Percentiles rank a stretch among this genome's conserved stretches.
Conservation (phyloP, 2,329 filamentous ascomycete genomes). For the Cryphonectria carpinicola region DNA sequence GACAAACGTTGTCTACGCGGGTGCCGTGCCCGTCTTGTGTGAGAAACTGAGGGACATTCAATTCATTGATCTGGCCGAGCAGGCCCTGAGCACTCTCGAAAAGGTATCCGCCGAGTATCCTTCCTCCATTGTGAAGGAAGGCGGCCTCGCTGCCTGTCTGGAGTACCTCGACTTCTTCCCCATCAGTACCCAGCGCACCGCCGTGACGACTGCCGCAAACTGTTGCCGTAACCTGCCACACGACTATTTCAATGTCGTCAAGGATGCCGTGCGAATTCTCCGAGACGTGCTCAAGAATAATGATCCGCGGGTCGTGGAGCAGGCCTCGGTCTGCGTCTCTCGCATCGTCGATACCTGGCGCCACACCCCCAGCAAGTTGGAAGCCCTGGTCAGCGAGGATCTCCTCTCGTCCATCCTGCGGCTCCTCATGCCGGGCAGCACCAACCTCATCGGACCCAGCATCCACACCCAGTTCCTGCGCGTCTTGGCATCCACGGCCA, state of each 20-base stretch:
- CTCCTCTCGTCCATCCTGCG: slow-evolving; percentile 83
- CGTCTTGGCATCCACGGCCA: slow-evolving; percentile 86
- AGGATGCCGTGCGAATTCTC: slow-evolving; percentile 95
- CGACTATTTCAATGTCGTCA: slow-evolving; percentile 88
- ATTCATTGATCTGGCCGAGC: slow-evolving; percentile 96
- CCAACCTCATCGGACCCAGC: slow-evolving; percentile 89
- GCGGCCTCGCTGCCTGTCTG: slow-evolving; percentile 91
- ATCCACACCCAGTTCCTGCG: slow-evolving; percentile 97
- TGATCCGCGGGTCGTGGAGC: slow-evolving; percentile 95
- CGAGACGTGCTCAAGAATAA: slow-evolving; percentile 88
- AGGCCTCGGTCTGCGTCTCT: slow-evolving; percentile 93
- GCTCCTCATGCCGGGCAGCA: slow-evolving; percentile 88
- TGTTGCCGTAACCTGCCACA: slow-evolving; percentile 96
- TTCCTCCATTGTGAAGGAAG: slow-evolving; percentile 91
- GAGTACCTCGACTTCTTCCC: slow-evolving; percentile 97
- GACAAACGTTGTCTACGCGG: slow-evolving; percentile 95
- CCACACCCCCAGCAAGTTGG: slow-evolving; percentile 82
- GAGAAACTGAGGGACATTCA: slow-evolving; percentile 94
- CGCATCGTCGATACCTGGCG: slow-evolving; percentile 97
- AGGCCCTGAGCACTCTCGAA: slow-evolving; percentile 92
- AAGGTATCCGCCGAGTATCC: slow-evolving; percentile 98
- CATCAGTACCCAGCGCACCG: slow-evolving; percentile 93
- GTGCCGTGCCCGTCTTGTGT: slow-evolving; percentile 90
- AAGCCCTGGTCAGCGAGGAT: slow-evolving; percentile 88
- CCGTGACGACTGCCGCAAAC: slow-evolving; percentile 95